Percentiles rank a stretch among this genome's conserved stretches.
These are phyloP conservation scores for Avena atlantica DNA, from an alignment of 176 grass and related monocot genomes.

Conservation along the genomic window DNA sequence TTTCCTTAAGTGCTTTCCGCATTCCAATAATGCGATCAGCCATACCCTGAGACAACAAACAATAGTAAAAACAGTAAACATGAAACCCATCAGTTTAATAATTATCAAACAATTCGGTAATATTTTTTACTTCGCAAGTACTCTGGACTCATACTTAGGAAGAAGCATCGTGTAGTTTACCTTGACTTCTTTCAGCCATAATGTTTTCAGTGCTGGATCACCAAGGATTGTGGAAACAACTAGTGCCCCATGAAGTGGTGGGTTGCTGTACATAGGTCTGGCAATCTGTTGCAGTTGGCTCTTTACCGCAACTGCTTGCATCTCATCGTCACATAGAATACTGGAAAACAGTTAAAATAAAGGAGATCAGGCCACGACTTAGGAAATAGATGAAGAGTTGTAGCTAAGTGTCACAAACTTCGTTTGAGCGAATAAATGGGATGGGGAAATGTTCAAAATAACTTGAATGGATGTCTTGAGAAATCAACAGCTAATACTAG, in stretches of 20 bases:
- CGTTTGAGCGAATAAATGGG: background rate
- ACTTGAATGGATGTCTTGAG: background rate
- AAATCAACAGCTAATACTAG: constrained; percentile 2
- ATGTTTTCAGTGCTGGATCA: constrained; percentile 78
- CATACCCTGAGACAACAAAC: constrained; percentile 70
- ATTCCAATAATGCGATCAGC: constrained; percentile 95
- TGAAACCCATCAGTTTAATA: background rate
- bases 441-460: background rate
- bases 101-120: background rate
- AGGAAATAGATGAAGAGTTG: constrained; percentile 13
- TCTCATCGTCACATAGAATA: constrained; percentile 91
- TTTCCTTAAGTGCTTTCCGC: constrained; percentile 73
- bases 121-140: constrained; percentile 1
- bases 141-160: background rate
- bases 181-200: constrained; percentile 97
- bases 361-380: background rate
- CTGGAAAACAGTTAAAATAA: constrained; percentile 47
- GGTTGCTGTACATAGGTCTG: constrained; percentile 95
- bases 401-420: background rate
- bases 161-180: constrained; percentile 43
- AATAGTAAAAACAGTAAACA: background rate
- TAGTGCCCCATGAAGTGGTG: constrained; percentile 83
- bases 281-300: constrained; percentile 97
- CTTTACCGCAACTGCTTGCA: constrained; percentile 88
- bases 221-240: constrained; percentile 88